Evolutionary conservation across 208 protist genomes (phyloP), one percentile per base, ranked within the genome.

Genomic region (Phytomonas sp.): DNA sequence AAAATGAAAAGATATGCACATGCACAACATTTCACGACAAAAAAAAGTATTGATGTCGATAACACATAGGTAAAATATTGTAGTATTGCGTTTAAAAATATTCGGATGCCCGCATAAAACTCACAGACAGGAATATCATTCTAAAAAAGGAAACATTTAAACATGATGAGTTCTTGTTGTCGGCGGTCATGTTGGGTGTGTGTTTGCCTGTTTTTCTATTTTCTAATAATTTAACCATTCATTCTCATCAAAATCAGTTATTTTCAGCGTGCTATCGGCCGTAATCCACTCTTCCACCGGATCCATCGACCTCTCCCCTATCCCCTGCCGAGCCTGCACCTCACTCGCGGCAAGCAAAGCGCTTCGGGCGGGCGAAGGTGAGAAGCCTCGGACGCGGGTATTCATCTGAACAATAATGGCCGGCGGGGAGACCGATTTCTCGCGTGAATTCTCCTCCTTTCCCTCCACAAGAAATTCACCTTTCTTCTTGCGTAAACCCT

Each of bases 211-310:
- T 8, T 37, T 37, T 37, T 37, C 34, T 11, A 3, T 49, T 10
- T 56, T n/a, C 69, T 68, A 78, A 62, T 42, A 12, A 32, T 74
- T 34, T 29, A 85, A 67, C 83, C 83, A 85, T 40, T 86, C 84
- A 23, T 82, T 77, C 59, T 76, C 77, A 62, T 80, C 72, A 63
- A 89, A 86, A 61, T 81, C 76, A 16, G 80, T 86, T 52, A 81
- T 62, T 29, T 64, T 72, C 56, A 87, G 60, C 14, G 71, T n/a
- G 26, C 60, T 67, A 40, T 33, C 19, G 29, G 59, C 45, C 8
- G 63, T 23, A 52, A 29, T 64, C 67, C 14, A 16, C 64, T n/a
- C 63, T 49, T 31, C 62, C 61, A 33, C 23, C 52, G 33, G 62
- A 5, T 34, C n/a, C 5, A 34, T 34, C 62, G 30, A 40, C 62